These are phyloP conservation scores for Alternaria conjuncta DNA, from an alignment of 2,329 filamentous ascomycete species.

Conservation along the genomic window DNA sequence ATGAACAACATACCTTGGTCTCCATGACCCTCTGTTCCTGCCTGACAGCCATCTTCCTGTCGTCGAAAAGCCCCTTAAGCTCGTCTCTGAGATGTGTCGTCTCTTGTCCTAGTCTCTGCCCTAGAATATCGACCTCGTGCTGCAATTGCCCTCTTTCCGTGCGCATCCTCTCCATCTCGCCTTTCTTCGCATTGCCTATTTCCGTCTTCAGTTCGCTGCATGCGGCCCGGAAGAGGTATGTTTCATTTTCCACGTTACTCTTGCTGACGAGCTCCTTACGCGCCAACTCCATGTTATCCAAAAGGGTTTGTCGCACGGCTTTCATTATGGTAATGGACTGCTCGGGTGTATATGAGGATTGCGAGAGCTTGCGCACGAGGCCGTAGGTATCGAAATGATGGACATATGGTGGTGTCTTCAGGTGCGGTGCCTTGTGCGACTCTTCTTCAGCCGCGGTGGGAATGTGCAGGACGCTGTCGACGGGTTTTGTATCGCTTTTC, in stretches of 20 bases:
- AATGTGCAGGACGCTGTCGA: conserved; percentile 52
- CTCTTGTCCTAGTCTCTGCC: conserved; percentile 85
- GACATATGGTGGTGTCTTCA: conserved; percentile 78
- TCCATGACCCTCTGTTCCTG: conserved; percentile 88
- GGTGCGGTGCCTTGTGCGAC: conserved; percentile 66
- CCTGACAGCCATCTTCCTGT: conserved; percentile 88
- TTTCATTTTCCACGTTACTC: conserved; percentile 91
- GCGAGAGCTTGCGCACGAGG: conserved; percentile 79
- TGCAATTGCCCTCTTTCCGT: conserved; percentile 85
- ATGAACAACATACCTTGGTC: conserved; percentile 64
- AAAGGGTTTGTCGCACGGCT: conserved; percentile 77
- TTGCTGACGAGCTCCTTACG: conserved; percentile 84
- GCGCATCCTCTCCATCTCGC: conserved; percentile 80
- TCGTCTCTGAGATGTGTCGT: conserved; percentile 82
- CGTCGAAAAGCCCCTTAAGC: conserved; percentile 94
- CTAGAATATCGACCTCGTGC: conserved; percentile 93
- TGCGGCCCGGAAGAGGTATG: conserved; percentile 91
- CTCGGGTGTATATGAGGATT: conserved; percentile 71
- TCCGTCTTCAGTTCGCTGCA: conserved; percentile 91
- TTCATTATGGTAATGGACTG: conserved; percentile 93
- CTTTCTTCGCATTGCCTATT: conserved; percentile 76
- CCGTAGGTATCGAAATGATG: conserved; percentile 97
- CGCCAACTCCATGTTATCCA: conserved; percentile 80
- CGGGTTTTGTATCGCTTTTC: conserved; percentile 38
- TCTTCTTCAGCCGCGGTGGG: conserved; percentile 47